Conservation (phyloP, 2,329 filamentous ascomycete genomes). For the Epichloe festucae region DNA sequence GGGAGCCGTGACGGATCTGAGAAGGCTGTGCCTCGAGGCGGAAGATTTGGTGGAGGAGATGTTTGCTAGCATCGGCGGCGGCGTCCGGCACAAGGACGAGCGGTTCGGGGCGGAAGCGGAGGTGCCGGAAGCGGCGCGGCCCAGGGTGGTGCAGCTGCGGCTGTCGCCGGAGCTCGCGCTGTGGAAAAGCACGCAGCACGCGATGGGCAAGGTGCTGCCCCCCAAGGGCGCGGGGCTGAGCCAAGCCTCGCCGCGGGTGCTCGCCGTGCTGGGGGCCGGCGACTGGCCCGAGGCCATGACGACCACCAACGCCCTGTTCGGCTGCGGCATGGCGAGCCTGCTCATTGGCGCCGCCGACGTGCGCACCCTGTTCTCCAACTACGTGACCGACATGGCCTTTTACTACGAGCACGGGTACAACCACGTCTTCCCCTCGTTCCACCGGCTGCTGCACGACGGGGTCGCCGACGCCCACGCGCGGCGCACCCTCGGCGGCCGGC, state of each 20-base stretch:
- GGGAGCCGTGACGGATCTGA: conserved; percentile 7
- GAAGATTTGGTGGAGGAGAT: conserved; percentile 5
- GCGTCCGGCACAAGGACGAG: neutral
- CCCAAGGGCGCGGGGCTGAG: conserved; percentile 8
- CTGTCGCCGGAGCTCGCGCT: conserved; percentile 9
- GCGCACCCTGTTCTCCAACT: conserved; percentile 12
- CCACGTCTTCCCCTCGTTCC: conserved; percentile 10
- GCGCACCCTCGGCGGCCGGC: conserved; percentile 6
- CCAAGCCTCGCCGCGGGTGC: conserved; percentile 4
- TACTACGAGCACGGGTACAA: conserved; percentile 14
- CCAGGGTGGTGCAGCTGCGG: conserved; percentile 6
- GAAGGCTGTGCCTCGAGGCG: conserved; percentile 7
- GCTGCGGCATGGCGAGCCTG: conserved; percentile 10
- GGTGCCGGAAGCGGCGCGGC: neutral
- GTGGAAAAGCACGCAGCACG: conserved; percentile 10
- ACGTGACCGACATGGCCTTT: conserved; percentile 12
- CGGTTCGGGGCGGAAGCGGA: neutral
- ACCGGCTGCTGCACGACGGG: conserved; percentile 7
- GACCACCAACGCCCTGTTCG: conserved; percentile 11
- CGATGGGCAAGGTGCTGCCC: conserved; percentile 10
- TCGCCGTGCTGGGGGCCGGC: conserved; percentile 7
- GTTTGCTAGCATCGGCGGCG: conserved; percentile 1
- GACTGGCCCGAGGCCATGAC: conserved; percentile 8
- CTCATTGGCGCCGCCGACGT: conserved; percentile 10
- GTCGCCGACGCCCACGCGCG: conserved; percentile 8